These are phyloP conservation scores for Cenococcum geophilum DNA, from an alignment of 495 filamentous ascomycete genomes.

Conservation along the genomic window DNA sequence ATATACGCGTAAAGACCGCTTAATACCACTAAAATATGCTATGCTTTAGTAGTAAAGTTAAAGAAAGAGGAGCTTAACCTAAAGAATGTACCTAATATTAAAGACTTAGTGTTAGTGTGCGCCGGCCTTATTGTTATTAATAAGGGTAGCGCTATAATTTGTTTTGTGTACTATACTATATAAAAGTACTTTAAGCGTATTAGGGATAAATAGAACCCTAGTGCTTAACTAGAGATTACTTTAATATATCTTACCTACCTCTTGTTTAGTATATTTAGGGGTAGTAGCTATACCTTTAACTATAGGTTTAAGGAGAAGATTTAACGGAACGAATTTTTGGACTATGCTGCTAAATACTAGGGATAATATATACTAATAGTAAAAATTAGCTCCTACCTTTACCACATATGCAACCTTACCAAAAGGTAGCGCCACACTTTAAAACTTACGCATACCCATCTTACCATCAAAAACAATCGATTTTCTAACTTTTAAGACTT, in stretches of 20 bases:
- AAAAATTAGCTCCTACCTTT: no score
- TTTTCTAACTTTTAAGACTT: no score
- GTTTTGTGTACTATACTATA: constrained; percentile 44
- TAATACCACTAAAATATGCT: constrained; percentile 41
- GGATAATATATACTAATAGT: neutral
- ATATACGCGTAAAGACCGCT: constrained; percentile 40
- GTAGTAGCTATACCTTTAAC: neutral
- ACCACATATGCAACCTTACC: no score
- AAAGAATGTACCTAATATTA: constrained; percentile 38
- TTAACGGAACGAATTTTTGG: neutral
- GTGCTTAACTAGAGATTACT: neutral
- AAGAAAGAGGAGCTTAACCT: constrained; percentile 35
- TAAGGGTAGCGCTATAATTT: constrained; percentile 41
- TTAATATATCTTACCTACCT: constrained; percentile 3
- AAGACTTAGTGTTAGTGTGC: constrained; percentile 44
- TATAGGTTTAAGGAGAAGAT: neutral
- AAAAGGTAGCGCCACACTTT: no score
- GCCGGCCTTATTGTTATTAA: constrained; percentile 49
- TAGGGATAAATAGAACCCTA: neutral
- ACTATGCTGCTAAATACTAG: neutral
- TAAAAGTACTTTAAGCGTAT: constrained; percentile 1
- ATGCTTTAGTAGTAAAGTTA: constrained; percentile 43
- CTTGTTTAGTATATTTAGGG: neutral
- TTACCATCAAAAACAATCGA: no score
- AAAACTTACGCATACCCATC: no score